Percentiles rank a stretch among this genome's conserved stretches.
These are phyloP conservation scores for Apiotrichum siamense DNA, from an alignment of 1,284 basidiomycete genomes.

Conservation along the genomic window DNA sequence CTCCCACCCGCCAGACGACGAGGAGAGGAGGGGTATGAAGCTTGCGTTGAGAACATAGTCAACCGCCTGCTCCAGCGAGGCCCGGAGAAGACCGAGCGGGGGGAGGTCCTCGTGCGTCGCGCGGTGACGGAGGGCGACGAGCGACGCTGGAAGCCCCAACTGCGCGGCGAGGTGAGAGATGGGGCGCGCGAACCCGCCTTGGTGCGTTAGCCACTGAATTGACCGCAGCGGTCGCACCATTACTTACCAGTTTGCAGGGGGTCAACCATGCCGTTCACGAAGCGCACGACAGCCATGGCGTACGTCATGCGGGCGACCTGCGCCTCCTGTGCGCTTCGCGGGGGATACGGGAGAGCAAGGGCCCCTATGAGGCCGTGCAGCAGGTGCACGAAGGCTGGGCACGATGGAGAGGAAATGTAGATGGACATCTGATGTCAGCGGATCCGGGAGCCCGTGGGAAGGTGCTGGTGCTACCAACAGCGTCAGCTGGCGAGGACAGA, in stretches of 20 bases:
- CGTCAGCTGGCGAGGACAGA: neutral
- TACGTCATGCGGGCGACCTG: constrained; percentile 54
- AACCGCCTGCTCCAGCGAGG: constrained; percentile 65
- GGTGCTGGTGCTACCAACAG: too few relatives aligned
- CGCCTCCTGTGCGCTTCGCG: constrained; percentile 58
- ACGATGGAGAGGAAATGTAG: constrained; percentile 64
- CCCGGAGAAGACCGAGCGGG: constrained; percentile 68
- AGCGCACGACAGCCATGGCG: constrained; percentile 64
- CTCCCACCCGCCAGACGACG: constrained; percentile 51
- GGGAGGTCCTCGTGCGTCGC: constrained; percentile 95
- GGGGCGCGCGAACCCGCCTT: constrained; percentile 67
- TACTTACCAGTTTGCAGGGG: constrained; percentile 74
- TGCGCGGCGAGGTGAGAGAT: constrained; percentile 83
- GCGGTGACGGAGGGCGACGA: constrained; percentile 91
- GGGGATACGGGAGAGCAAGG: constrained; percentile 53
- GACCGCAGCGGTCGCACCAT: neutral
- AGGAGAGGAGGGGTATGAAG: constrained; percentile 62
- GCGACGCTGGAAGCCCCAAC: constrained; percentile 76
- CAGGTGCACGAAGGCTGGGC: constrained; percentile 57
- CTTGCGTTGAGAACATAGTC: constrained; percentile 60
- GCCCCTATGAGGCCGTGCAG: constrained; percentile 60
- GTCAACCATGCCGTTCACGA: constrained; percentile 93
- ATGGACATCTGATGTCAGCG: constrained; percentile 55
- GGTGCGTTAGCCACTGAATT: neutral
- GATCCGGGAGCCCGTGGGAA: neutral